These are phyloP conservation scores for Hypoxylon fragiforme DNA, from an alignment of 495 filamentous ascomycete genomes.

Conservation along the genomic window DNA sequence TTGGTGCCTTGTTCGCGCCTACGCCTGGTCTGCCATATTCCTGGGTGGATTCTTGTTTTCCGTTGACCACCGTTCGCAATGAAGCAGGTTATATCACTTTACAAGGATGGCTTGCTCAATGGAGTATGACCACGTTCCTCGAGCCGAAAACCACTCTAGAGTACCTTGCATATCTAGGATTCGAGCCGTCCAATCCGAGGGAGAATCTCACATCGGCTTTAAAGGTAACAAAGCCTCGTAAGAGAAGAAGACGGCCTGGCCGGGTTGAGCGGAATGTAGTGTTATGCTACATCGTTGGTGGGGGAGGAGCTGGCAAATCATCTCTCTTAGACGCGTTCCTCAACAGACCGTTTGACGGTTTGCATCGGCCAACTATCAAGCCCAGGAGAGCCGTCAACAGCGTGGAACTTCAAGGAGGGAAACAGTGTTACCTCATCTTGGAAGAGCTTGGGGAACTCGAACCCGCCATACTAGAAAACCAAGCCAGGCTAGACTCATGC, in stretches of 20 bases:
- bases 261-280: conserved; percentile 95
- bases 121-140: conserved; percentile 99
- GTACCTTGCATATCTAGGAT: conserved; percentile 94
- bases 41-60: conserved; percentile 86
- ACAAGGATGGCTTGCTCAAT: conserved; percentile 97
- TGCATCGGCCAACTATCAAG: conserved; percentile 94
- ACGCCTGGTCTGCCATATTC: conserved; percentile 85
- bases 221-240: conserved; percentile 88
- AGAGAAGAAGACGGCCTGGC: conserved; percentile 75
- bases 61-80: conserved; percentile 90
- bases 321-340: conserved; percentile 89
- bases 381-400: conserved; percentile 92
- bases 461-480: conserved; percentile 89
- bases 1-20: conserved; percentile 85
- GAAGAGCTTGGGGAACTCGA: conserved; percentile 96
- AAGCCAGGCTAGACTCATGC: conserved; percentile 85
- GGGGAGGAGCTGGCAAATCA: conserved; percentile 81
- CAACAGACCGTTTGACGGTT: conserved; percentile 78
- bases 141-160: conserved; percentile 92
- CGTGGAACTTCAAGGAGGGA: conserved; percentile 92
- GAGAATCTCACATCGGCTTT: conserved; percentile 78
- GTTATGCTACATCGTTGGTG: conserved; percentile 89
- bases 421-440: conserved; percentile 95
- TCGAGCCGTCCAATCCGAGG: conserved; percentile 66
- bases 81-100: conserved; percentile 94